Evolutionary conservation across 2,329 filamentous ascomycete genomes (phyloP).

Genomic region (Pseudonectria buxi): DNA sequence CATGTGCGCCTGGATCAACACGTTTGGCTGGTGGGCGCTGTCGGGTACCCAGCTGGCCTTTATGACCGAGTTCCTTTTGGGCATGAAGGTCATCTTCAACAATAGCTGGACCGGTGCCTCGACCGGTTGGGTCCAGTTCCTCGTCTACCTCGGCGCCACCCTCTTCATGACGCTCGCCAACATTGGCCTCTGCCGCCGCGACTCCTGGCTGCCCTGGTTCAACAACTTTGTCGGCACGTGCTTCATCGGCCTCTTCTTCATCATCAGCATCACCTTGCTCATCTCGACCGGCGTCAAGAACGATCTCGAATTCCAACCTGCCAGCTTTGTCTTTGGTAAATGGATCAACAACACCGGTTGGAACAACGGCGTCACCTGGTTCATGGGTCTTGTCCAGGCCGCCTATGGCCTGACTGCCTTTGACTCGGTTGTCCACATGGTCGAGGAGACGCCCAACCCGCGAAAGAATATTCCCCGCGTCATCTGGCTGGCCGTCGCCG

Average conservation of each 20-base stretch:
- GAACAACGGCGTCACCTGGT: conserved; percentile 50
- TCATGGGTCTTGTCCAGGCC: conserved; percentile 49
- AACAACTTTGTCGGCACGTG: conserved; percentile 51
- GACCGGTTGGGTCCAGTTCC: conserved; percentile 47
- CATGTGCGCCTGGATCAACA: conserved; percentile 55
- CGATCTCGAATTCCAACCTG: conserved; percentile 39
- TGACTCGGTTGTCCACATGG: conserved; percentile 52
- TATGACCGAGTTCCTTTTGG: conserved; percentile 50
- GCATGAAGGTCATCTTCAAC: conserved; percentile 49
- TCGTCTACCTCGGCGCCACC: conserved; percentile 48
- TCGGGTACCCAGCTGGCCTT: conserved; percentile 50
- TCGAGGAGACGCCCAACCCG: conserved; percentile 49
- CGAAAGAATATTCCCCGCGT: conserved; percentile 43
- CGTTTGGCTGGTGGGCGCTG: conserved; percentile 52
- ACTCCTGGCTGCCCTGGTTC: conserved; percentile 36
- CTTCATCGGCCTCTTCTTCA: conserved; percentile 46
- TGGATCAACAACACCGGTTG: conserved; percentile 44
- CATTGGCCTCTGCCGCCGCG: conserved; percentile 41
- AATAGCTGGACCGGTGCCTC: conserved; percentile 37
- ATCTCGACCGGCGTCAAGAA: conserved; percentile 43
- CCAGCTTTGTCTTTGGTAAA: conserved; percentile 44
- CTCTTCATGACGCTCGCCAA: conserved; percentile 43
- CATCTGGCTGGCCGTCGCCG: conserved; percentile 45
- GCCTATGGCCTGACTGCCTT: conserved; percentile 48
- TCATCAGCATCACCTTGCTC: conserved; percentile 43